phyloP scores from a whole-genome alignment of 1,284 basidiomycete genomes.

The Anthracocystis setariae region DNA sequence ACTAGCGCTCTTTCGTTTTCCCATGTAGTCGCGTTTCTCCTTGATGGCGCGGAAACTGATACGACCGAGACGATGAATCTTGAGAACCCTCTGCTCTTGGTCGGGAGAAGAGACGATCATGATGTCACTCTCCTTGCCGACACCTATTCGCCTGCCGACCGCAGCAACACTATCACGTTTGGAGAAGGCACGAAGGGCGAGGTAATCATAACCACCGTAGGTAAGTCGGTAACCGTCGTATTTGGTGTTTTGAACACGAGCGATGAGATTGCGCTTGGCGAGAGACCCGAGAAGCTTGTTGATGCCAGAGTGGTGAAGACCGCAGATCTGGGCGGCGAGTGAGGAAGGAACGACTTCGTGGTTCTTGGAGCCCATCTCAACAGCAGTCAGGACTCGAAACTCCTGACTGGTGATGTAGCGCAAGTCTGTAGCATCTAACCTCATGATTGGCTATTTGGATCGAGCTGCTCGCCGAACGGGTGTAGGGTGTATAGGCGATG shows the following conservation, averaged over 20 bases:
- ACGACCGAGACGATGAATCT: conserved; percentile 90
- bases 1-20: conserved; percentile 91
- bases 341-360: conserved; percentile 92
- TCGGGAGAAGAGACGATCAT: conserved; percentile 88
- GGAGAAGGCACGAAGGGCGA: conserved; percentile 91
- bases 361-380: conserved; percentile 98
- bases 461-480: conserved; percentile 4
- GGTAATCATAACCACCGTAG: conserved; percentile 95
- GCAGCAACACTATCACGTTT: conserved; percentile 70
- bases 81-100: conserved; percentile 86
- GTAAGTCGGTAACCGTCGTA: conserved; percentile 98
- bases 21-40: conserved; percentile 94
- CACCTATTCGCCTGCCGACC: conserved; percentile 96
- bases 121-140: conserved; percentile 98
- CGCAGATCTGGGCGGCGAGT: conserved; percentile 90
- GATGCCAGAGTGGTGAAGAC: conserved; percentile 87
- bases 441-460: conserved; percentile 71
- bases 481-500: conserved; percentile 2
- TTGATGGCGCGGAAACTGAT: conserved; percentile 98
- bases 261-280: conserved; percentile 89
- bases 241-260: conserved; percentile 87
- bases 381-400: conserved; percentile 92
- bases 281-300: conserved; percentile 91
- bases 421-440: conserved; percentile 92
- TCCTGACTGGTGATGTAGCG: conserved; percentile 91